Evolutionary conservation across 306 rosid genomes (phyloP).

Genomic region (Abrus precatorius): DNA sequence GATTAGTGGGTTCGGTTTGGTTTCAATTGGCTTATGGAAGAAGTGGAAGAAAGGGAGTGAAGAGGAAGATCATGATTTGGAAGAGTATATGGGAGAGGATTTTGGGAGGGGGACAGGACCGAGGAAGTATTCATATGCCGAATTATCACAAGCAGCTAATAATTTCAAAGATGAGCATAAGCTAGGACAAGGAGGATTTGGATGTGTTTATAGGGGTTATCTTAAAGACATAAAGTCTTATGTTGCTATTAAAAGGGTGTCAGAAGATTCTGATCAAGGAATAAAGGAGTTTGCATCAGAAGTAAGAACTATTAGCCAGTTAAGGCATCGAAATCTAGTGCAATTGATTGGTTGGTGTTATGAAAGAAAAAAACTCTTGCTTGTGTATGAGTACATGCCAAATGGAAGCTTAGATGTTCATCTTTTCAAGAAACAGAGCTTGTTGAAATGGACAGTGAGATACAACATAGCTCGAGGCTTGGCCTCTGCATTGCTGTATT

Average conservation of each 20-base stretch:
- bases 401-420: conserved; percentile 59
- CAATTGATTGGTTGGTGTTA: conserved; percentile 62
- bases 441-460: conserved; percentile 48
- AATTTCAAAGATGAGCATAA: conserved; percentile 47
- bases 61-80: conserved; percentile 40
- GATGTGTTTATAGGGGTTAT: conserved; percentile 54
- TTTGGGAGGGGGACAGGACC: conserved; percentile 55
- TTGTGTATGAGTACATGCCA: conserved; percentile 57
- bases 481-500: conserved; percentile 51
- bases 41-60: neutral
- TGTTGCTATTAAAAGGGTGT: conserved; percentile 55
- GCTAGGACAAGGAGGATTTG: conserved; percentile 62
- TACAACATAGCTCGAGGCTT: conserved; percentile 50
- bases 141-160: conserved; percentile 46
- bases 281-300: conserved; percentile 56
- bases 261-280: conserved; percentile 53
- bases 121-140: conserved; percentile 41
- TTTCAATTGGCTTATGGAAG: conserved; percentile 34
- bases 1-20: neutral
- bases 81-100: conserved; percentile 48
- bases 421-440: conserved; percentile 40
- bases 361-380: conserved; percentile 37
- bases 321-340: conserved; percentile 59
- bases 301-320: conserved; percentile 47
- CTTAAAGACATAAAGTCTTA: conserved; percentile 34